Evolutionary conservation across 129 eudicot genomes (phyloP).

Genomic region (Lactuca sativa): DNA sequence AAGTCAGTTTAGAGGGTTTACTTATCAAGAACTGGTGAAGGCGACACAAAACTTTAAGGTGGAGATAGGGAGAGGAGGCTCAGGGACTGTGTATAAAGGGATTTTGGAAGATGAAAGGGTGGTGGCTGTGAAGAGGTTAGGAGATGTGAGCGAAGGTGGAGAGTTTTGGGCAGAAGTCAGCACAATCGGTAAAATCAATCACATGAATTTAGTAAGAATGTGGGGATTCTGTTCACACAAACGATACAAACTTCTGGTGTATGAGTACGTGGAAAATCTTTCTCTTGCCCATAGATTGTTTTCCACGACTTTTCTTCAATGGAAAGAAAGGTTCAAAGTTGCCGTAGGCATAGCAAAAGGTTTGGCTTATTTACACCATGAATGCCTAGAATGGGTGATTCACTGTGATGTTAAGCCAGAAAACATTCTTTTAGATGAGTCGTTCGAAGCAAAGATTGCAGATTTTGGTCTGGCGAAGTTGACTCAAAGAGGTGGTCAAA

Average conservation of each 20-base stretch:
- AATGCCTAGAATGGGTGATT: background rate
- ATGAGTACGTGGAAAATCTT: conserved; percentile 42
- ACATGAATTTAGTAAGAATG: conserved; percentile 53
- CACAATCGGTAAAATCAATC: conserved; percentile 47
- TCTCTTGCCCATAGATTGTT: conserved; percentile 50
- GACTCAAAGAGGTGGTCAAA: conserved; percentile 38
- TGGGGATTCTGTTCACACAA: conserved; percentile 54
- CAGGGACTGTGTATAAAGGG: background rate
- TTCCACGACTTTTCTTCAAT: conserved; percentile 22
- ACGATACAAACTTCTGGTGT: conserved; percentile 41
- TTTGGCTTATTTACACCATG: background rate
- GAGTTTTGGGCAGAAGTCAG: conserved; percentile 54
- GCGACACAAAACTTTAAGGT: background rate
- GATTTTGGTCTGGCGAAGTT: conserved; percentile 63
- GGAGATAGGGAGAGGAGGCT: background rate
- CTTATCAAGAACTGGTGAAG: conserved; percentile 10
- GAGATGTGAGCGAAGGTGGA: conserved; percentile 10
- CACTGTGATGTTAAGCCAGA: background rate
- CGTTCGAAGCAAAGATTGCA: conserved; percentile 47
- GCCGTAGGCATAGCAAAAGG: background rate
- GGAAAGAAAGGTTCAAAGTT: background rate
- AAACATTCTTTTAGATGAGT: conserved; percentile 30
- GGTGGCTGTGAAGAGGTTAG: background rate
- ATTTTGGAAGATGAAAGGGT: background rate
- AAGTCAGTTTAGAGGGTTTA: conserved; percentile 44